Evolutionary conservation across 2,329 filamentous ascomycete species (phyloP), one percentile per base, ranked within the genome.

Genomic region (Trichoderma polysporum): DNA sequence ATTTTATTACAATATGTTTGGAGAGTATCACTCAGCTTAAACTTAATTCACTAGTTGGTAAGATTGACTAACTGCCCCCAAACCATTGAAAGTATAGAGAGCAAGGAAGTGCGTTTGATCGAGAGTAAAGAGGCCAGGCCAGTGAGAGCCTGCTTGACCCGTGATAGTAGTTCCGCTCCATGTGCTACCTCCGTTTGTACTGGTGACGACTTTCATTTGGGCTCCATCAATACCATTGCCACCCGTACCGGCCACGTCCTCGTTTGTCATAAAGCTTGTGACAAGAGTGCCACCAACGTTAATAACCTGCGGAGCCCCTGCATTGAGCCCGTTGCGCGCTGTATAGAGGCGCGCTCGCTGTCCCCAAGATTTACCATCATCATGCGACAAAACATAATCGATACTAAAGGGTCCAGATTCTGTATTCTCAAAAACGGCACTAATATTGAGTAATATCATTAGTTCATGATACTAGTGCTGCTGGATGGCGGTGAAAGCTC

Each of bases 221-320:
- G 54, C 54, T 31, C 54, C 54, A 45, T 58, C 54, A 4, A 58
- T 58, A 19, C 54, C 54, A 19, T 58, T 58, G 37, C 25, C 25
- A 29, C 54, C 54, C 2, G 1, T 22, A n/a, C 54, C 54, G 17
- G 15, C 25, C 25, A 58, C 54, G 58, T 79, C 79, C 70, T 83
- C 81, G 68, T 83, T 78, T 1, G 80, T 82, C 73, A 81, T 80
- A 72, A 83, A 83, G 66, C 77, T 79, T 0, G 76, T 76, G 1
- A 80, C 78, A 8, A 84, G 70, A 1, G 74, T 79, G 8, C 77
- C 78, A 2, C 81, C 79, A 1, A 82, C 80, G 35, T 79, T 79
- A 31, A 76, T 72, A 8, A 83, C 76, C 68, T 81, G 77, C 49
- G 81, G 81, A 29, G 81, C 81, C 1, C 78, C 78, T 15, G 69